phyloP scores from a whole-genome alignment of 495 filamentous ascomycete species.

The Tuber magnatum region DNA sequence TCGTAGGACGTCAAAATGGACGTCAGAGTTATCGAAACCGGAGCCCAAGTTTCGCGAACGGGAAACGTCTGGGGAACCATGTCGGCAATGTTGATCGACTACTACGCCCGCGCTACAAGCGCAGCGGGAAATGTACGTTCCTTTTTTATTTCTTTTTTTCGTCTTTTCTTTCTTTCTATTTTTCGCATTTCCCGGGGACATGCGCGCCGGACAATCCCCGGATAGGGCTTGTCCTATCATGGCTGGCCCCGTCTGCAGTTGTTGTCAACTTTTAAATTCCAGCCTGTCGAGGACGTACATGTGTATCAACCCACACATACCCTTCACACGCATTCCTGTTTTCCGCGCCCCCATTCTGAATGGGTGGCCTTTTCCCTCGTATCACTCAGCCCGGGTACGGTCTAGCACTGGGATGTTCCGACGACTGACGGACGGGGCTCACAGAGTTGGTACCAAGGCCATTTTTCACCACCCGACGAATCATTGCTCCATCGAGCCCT shows the following conservation, averaged over 20 bases:
- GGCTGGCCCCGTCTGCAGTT: slow-evolving; percentile 35
- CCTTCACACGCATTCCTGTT: slow-evolving; percentile 31
- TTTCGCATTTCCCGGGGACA: slow-evolving; percentile 18
- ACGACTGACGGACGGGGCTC: not conserved
- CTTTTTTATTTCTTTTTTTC: slow-evolving; percentile 10
- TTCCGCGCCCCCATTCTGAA: slow-evolving; percentile 7
- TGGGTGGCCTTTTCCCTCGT: not conserved
- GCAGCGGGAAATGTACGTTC: not conserved
- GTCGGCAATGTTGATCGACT: not conserved
- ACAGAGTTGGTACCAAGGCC: slow-evolving; percentile 10
- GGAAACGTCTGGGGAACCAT: not conserved
- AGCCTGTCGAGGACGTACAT: slow-evolving; percentile 35
- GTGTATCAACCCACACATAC: slow-evolving; percentile 36
- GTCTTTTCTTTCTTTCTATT: slow-evolving; percentile 21
- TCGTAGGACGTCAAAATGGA: not conserved
- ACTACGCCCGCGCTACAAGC: not conserved
- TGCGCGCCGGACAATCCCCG: slow-evolving; percentile 11
- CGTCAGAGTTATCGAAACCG: not conserved
- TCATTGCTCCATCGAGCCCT: slow-evolving; percentile 31
- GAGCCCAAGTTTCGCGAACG: not conserved
- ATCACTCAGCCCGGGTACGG: not conserved
- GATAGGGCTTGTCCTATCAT: slow-evolving; percentile 25
- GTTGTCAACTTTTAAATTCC: slow-evolving; percentile 37
- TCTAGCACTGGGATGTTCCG: not conserved
- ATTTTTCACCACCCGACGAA: slow-evolving; percentile 26